A percentile compares a stretch with the other conserved stretches of the same genome.
These are phyloP conservation scores for Apiotrichum laibachii DNA, from an alignment of 1,284 basidiomycete genomes.

Conservation along the genomic window DNA sequence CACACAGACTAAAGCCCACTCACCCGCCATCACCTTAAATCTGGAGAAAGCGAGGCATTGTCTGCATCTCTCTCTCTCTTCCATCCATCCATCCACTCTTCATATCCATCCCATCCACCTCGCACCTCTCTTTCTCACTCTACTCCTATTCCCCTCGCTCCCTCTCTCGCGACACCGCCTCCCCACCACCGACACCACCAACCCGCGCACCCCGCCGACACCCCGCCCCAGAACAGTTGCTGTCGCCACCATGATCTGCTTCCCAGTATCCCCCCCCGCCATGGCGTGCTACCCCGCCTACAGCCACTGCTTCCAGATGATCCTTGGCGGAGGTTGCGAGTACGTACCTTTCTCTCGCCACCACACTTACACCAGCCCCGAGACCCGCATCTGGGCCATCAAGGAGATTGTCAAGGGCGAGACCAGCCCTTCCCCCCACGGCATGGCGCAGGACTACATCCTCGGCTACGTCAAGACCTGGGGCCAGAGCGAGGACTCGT, in stretches of 20 bases:
- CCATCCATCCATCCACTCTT: not conserved
- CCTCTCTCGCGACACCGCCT: not conserved
- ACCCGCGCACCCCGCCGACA: too few relatives aligned
- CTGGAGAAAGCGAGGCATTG: too few relatives aligned
- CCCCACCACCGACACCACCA: too few relatives aligned
- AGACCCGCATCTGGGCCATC: conserved; percentile 1
- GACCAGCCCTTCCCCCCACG: not conserved
- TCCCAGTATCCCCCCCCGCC: not conserved
- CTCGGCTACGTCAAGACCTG: conserved; percentile 4
- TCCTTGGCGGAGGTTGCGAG: conserved; percentile 1
- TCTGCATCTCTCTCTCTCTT: not conserved
- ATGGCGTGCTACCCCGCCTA: not conserved
- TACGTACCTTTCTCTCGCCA: not conserved
- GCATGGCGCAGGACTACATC: not conserved
- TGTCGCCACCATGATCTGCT: conserved; percentile 1
- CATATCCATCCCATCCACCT: not conserved
- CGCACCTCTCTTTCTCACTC: not conserved
- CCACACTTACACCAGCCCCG: conserved; percentile 1
- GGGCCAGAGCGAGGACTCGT: conserved; percentile 21
- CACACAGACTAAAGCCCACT: too few relatives aligned
- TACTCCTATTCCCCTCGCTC: conserved; percentile 12
- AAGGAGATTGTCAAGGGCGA: conserved; percentile 4
- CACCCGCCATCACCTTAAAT: too few relatives aligned
- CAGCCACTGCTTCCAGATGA: conserved; percentile 20
- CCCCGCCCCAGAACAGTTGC: too few relatives aligned